These are phyloP conservation scores for Uromyces viciae-fabae DNA, from an alignment of 1,284 basidiomycete species.

Conservation along the genomic window DNA sequence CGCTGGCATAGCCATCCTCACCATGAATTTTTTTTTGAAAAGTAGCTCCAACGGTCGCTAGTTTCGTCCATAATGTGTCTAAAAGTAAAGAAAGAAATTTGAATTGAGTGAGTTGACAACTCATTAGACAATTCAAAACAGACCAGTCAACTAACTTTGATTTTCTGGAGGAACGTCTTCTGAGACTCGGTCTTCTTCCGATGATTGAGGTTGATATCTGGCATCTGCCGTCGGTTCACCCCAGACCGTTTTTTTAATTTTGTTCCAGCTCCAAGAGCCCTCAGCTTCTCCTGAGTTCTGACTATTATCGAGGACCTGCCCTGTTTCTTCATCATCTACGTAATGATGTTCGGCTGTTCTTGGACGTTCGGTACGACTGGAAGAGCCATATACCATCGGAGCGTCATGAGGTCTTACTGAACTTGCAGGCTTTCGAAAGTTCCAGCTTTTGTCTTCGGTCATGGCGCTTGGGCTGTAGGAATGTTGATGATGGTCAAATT, in stretches of 20 bases:
- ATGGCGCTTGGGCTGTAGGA: slow-evolving; percentile 10
- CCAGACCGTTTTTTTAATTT: slow-evolving; percentile 41
- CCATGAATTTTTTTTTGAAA: slow-evolving; percentile 35
- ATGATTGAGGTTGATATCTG: not conserved
- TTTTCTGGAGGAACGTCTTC: not conserved
- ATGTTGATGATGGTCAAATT: not conserved
- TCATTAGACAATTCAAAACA: not conserved
- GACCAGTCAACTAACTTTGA: slow-evolving; percentile 10
- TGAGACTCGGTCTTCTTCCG: not conserved
- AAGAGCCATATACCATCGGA: not conserved
- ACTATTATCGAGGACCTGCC: not conserved
- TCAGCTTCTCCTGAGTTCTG: slow-evolving; percentile 10
- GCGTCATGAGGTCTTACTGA: not conserved
- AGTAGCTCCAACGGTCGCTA: slow-evolving; percentile 21
- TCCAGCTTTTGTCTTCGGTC: not conserved
- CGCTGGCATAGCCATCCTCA: slow-evolving; percentile 44
- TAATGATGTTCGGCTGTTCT: not conserved
- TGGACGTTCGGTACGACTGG: slow-evolving; percentile 9
- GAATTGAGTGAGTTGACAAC: not conserved
- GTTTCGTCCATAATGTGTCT: slow-evolving; percentile 37
- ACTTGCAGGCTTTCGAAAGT: not conserved
- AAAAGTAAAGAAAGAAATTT: not conserved
- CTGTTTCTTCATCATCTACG: not conserved
- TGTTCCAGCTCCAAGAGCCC: slow-evolving; percentile 31
- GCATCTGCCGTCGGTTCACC: slow-evolving; percentile 10